These are phyloP conservation scores for Macrophomina pseudophaseolina DNA, from an alignment of 2,329 filamentous ascomycete species.

Conservation along the genomic window DNA sequence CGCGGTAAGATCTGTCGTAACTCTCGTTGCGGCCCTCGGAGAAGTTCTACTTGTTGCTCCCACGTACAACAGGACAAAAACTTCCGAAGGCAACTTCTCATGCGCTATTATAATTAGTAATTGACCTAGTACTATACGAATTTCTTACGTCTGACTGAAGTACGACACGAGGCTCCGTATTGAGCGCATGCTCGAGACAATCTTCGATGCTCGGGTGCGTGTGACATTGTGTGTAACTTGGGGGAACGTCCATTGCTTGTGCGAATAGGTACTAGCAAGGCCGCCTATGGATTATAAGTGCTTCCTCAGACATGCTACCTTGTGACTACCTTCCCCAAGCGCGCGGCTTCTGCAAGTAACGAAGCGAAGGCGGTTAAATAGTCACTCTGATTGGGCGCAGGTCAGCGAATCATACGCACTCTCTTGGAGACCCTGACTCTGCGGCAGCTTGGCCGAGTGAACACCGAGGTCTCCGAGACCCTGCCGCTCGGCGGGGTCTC, in stretches of 20 bases:
- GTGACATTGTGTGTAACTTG: neutral
- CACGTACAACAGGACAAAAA: neutral
- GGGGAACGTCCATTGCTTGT: neutral
- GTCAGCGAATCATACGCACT: too few relatives aligned
- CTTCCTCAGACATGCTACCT: neutral
- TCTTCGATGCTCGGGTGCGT: neutral
- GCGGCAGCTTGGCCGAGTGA: too few relatives aligned
- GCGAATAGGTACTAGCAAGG: neutral
- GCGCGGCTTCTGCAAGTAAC: neutral
- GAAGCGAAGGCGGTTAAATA: too few relatives aligned
- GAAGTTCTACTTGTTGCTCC: neutral
- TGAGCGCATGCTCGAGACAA: neutral
- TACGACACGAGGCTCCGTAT: neutral
- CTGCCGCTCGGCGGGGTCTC: too few relatives aligned
- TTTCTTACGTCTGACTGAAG: neutral
- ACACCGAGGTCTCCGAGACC: too few relatives aligned
- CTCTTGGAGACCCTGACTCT: too few relatives aligned
- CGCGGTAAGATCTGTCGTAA: too few relatives aligned
- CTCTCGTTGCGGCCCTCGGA: too few relatives aligned
- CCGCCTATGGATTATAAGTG: neutral
- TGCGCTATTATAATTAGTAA: neutral
- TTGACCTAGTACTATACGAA: neutral
- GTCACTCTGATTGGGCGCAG: too few relatives aligned
- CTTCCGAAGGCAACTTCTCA: neutral
- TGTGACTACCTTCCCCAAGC: neutral